A percentile compares a stretch with the other conserved stretches of the same genome.
Conservation (phyloP, 208 protist species). For the Leishmania lainsoni region DNA sequence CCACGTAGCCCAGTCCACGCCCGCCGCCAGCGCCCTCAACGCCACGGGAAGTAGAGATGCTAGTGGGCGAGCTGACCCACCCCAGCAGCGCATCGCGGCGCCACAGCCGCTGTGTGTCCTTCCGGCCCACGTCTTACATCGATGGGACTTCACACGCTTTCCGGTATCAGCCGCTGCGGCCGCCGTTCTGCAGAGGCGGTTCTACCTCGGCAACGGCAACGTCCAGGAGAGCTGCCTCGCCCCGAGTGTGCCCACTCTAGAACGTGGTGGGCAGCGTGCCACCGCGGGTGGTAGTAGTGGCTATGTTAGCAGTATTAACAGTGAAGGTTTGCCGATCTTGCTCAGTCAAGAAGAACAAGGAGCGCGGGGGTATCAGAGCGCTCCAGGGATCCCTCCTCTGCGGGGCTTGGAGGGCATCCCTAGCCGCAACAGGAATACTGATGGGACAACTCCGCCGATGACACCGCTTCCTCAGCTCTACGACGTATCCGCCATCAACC, state of each 20-base stretch:
- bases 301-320: no score
- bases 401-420: neutral
- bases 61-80: neutral
- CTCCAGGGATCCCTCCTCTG: neutral
- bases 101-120: constrained; percentile 7
- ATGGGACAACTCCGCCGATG: neutral
- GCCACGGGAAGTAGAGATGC: neutral
- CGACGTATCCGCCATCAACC: constrained; percentile 24
- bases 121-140: constrained; percentile 19
- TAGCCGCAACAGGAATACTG: neutral
- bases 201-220: neutral
- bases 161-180: constrained; percentile 20
- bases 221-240: neutral
- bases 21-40: neutral
- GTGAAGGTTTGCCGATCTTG: neutral
- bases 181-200: neutral
- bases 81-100: neutral
- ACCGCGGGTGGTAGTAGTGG: neutral
- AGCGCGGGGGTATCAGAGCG: neutral
- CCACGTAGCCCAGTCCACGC: neutral
- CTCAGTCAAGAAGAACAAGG: neutral
- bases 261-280: neutral
- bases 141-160: constrained; percentile 28
- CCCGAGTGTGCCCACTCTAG: neutral
- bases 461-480: constrained; percentile 10